Evolutionary conservation across 805 yeast species (phyloP).

Genomic region (Cyberlindnera sargentensis): DNA sequence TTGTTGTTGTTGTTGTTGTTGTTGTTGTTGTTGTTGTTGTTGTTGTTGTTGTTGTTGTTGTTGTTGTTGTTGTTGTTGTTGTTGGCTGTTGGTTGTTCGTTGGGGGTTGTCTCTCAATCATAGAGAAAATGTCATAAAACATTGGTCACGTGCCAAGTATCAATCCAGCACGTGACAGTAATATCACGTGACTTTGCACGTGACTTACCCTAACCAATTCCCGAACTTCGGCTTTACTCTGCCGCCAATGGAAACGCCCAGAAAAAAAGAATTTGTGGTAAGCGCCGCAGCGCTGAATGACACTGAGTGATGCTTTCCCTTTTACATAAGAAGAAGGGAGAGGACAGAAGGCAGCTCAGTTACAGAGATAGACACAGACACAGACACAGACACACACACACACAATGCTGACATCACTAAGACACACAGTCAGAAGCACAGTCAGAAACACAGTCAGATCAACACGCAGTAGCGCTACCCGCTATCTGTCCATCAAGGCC

Average conservation of each 20-base stretch:
- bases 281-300: slow-evolving; percentile 5
- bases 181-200: not conserved
- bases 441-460: too few species aligned
- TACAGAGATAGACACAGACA: too few species aligned
- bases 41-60: too few species aligned
- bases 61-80: too few species aligned
- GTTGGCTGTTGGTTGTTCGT: too few species aligned
- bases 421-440: slow-evolving; percentile 2
- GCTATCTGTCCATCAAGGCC: slow-evolving; percentile 32
- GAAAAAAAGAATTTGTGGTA: slow-evolving; percentile 4
- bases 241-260: slow-evolving; percentile 7
- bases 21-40: not conserved
- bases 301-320: not conserved
- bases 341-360: too few species aligned
- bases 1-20: not conserved
- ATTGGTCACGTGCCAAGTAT: too few species aligned
- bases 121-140: too few species aligned
- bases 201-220: not conserved
- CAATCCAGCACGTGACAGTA: not conserved
- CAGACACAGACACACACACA: too few species aligned
- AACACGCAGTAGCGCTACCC: not conserved
- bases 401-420: not conserved
- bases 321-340: too few species aligned
- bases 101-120: too few species aligned
- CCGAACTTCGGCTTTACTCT: slow-evolving; percentile 12